Base-by-base conservation (phyloP, 805 yeast species). In the Starmerella roubikii region DNA sequence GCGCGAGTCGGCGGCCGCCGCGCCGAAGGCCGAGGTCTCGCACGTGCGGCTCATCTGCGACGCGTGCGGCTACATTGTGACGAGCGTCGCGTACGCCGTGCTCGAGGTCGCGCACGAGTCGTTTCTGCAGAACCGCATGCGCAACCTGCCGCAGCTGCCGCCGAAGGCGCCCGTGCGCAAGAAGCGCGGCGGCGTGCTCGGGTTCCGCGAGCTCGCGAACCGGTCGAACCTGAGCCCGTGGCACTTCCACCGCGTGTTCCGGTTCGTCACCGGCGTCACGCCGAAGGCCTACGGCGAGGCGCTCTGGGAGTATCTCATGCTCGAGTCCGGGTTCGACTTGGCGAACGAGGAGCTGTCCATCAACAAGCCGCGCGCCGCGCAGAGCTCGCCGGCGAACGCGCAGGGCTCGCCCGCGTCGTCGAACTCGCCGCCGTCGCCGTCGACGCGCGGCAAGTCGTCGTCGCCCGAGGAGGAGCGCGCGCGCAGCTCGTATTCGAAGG, bases 241-340 rank as follows among this genome's bases (percentile, higher is more conserved):
- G 94, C 94, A 84, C 59, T 84, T 84, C 59, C 94, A 84, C 64
- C 66, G 94, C 37, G 93, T 84, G 19, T 84, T 84, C 66, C 78
- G 84, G 58, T 71, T 77, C 39, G 81, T 83, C 44, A 80, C 93
- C 4, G 88, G 93, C 2, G 68, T 82, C 42, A 83, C 94, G 1
- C 93, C 93, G 19, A 81, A 83, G 62, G 78, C 82, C 6, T 83
- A 83, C 52, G 94, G 94, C 37, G 93, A 83, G 54, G 74, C 76
- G 46, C 80, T 93, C 54, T 77, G 62, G 63, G 57, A 57, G 37
- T 49, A 44, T 29, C 35, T 52, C 15, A 47, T 52, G 49, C 36
- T 49, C 18, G 43, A 42, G 35, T 31, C 51, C 20, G 51, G 49
- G n/a, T 52, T 50, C 37, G 50, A 49, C 15, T 41, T 49, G n/a